Percentiles rank a stretch among this genome's conserved stretches.
Evolutionary conservation across 2,329 filamentous ascomycete species (phyloP).

Genomic region (Byssoonygena ceratinophila): DNA sequence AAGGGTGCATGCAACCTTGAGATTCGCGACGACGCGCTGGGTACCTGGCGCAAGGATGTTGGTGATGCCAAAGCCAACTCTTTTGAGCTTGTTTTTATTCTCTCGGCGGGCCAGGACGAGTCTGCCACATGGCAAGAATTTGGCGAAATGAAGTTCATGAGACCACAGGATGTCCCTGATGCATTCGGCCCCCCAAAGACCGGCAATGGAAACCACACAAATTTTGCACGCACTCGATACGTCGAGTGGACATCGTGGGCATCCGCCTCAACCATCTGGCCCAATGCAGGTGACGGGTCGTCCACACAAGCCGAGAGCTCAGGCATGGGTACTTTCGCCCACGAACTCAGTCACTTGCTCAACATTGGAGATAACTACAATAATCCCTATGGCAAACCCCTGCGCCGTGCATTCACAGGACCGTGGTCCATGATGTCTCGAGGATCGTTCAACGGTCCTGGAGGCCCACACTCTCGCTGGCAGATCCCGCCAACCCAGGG

Average conservation of each 20-base stretch:
- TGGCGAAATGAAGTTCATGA: conserved; percentile 17
- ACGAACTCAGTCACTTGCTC: conserved; percentile 18
- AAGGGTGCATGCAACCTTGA: conserved; percentile 13
- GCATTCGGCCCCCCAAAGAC: conserved; percentile 12
- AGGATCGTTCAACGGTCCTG: conserved; percentile 17
- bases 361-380: conserved; percentile 18
- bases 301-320: conserved; percentile 18
- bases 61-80: conserved; percentile 14
- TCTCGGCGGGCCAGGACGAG: conserved; percentile 17
- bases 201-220: conserved; percentile 8
- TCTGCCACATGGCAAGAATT: conserved; percentile 18
- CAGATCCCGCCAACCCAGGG: conserved; percentile 14
- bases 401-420: conserved; percentile 14
- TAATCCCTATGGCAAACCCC: conserved; percentile 15
- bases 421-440: conserved; percentile 19
- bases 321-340: conserved; percentile 17
- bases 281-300: conserved; percentile 16
- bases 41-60: conserved; percentile 16
- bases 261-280: conserved; percentile 17
- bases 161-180: conserved; percentile 13
- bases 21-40: conserved; percentile 15
- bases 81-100: conserved; percentile 18
- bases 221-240: conserved; percentile 16
- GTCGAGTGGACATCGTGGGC: conserved; percentile 18
- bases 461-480: conserved; percentile 17